Percentiles rank a stretch among this genome's conserved stretches.
These are phyloP conservation scores for Tricladium varicosporioides DNA, from an alignment of 2,329 filamentous ascomycete genomes.

Conservation along the genomic window DNA sequence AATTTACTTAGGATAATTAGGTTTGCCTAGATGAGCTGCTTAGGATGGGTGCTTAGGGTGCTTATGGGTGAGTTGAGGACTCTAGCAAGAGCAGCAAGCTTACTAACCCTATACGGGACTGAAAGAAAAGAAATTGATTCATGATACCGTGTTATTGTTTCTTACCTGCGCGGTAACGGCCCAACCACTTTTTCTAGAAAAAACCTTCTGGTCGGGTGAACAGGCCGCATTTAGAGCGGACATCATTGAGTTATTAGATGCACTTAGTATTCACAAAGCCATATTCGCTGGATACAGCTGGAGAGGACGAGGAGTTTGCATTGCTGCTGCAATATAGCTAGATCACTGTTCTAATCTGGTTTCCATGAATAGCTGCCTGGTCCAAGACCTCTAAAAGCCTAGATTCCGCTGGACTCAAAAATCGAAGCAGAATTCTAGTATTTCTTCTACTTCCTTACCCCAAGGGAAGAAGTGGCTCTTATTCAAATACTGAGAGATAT, in stretches of 20 bases:
- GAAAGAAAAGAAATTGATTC: no score
- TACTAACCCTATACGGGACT: no score
- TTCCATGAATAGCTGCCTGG: neutral
- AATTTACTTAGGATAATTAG: no score
- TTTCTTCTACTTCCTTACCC: neutral
- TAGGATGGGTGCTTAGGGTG: no score
- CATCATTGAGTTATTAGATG: neutral
- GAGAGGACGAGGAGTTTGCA: neutral
- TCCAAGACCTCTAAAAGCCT: neutral
- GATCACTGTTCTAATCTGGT: neutral
- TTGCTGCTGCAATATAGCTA: neutral
- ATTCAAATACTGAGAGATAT: neutral
- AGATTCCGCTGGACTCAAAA: neutral
- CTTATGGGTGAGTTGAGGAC: no score
- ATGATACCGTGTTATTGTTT: constrained; percentile 7
- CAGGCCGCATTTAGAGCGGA: neutral
- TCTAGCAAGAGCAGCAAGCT: no score
- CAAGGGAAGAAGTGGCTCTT: neutral
- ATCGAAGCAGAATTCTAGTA: neutral
- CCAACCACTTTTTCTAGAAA: neutral
- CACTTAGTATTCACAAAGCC: neutral
- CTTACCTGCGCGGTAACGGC: constrained; percentile 5
- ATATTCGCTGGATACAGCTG: neutral
- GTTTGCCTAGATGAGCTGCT: no score
- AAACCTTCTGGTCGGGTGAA: neutral